Conservation (phyloP, 495 filamentous ascomycete genomes). For the Lasiosphaeria miniovina region DNA sequence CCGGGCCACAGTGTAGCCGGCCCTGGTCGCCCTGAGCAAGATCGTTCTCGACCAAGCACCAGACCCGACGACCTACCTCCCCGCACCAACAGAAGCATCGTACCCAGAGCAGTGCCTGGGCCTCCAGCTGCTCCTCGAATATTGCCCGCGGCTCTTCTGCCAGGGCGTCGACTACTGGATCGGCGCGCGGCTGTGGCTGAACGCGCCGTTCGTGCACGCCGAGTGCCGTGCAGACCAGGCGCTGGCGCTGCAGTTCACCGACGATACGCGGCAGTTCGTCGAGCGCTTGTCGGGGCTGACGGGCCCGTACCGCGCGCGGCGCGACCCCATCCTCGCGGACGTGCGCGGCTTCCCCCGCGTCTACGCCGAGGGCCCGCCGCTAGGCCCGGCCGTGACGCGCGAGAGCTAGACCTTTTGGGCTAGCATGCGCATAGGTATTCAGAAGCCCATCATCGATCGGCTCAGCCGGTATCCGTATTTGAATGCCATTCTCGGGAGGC, state of each 20-base stretch:
- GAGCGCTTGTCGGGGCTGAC: slow-evolving; percentile 11
- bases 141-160: slow-evolving; percentile 19
- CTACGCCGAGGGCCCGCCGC: slow-evolving; percentile 10
- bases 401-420: slow-evolving; percentile 23
- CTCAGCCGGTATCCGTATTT: slow-evolving; percentile 25
- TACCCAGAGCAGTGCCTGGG: slow-evolving; percentile 23
- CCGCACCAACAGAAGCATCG: slow-evolving; percentile 11
- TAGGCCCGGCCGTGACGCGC: slow-evolving; percentile 13
- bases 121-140: slow-evolving; percentile 24
- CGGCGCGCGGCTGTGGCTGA: slow-evolving; percentile 17
- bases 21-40: slow-evolving; percentile 15
- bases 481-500: slow-evolving; percentile 20
- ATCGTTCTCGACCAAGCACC: slow-evolving; percentile 18
- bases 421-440: slow-evolving; percentile 22
- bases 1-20: slow-evolving; percentile 8
- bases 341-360: slow-evolving; percentile 15
- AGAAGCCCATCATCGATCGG: slow-evolving; percentile 21
- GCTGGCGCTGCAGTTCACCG: slow-evolving; percentile 10
- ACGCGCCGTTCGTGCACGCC: slow-evolving; percentile 19
- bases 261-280: slow-evolving; percentile 13
- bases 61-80: slow-evolving; percentile 17
- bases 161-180: slow-evolving; percentile 25
- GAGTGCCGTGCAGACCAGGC: slow-evolving; percentile 9
- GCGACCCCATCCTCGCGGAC: slow-evolving; percentile 11
- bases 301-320: slow-evolving; percentile 14